A percentile compares a stretch with the other conserved stretches of the same genome.
phyloP scores from a whole-genome alignment of 106 monocot genomes.

The Cymbidium sinense region DNA sequence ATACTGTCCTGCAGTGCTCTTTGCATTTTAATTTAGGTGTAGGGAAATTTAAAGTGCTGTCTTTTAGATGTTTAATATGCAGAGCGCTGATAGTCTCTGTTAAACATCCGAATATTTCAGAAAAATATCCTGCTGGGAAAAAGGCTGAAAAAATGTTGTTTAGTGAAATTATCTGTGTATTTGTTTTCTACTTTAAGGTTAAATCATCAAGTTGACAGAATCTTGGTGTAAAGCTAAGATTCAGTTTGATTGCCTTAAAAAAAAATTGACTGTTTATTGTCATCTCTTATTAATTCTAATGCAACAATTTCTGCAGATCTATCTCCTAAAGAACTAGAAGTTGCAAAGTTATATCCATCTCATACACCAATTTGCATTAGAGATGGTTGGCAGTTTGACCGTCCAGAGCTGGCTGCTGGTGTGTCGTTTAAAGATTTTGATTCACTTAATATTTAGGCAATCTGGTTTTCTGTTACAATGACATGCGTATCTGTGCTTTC shows the following conservation, averaged over 20 bases:
- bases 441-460: background rate
- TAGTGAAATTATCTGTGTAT: too few species aligned
- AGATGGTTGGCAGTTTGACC: conserved; percentile 83
- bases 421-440: background rate
- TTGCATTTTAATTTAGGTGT: too few species aligned
- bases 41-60: too few species aligned
- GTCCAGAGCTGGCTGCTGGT: conserved; percentile 80
- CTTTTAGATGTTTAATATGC: too few species aligned
- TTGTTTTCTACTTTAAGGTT: too few species aligned
- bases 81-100: too few species aligned
- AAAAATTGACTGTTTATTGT: background rate
- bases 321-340: conserved; percentile 50
- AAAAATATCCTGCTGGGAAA: too few species aligned
- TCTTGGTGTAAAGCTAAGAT: background rate
- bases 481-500: background rate
- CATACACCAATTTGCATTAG: conserved; percentile 79
- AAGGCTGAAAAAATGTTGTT: too few species aligned
- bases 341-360: conserved; percentile 78
- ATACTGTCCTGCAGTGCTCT: too few species aligned
- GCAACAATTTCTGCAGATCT: conserved; percentile 55
- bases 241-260: background rate
- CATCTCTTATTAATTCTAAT: background rate
- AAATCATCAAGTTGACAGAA: background rate
- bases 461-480: conserved; percentile 2
- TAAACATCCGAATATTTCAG: too few species aligned